A percentile compares a stretch with the other conserved stretches of the same genome.
phyloP scores from a whole-genome alignment of 208 protist species.

The Acanthamoeba divionensis region DNA sequence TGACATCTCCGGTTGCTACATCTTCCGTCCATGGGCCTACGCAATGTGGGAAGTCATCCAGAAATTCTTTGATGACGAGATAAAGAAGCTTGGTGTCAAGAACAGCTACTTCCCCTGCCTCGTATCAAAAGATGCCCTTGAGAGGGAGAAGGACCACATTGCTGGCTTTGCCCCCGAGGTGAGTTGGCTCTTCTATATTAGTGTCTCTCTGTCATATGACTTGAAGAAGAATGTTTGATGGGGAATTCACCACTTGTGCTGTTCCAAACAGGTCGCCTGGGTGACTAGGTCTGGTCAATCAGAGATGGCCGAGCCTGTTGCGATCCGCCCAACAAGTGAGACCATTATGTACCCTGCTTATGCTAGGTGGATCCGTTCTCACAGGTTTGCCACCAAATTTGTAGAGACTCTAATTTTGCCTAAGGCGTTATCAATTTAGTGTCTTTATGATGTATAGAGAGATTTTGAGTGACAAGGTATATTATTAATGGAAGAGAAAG shows the following conservation, averaged over 20 bases:
- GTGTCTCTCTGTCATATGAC: no score
- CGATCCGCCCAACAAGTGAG: slow-evolving; percentile 97
- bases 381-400: no score
- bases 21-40: slow-evolving; percentile 96
- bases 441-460: no score
- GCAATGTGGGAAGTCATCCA: slow-evolving; percentile 96
- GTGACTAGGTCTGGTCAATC: slow-evolving; percentile 83
- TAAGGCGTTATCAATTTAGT: no score
- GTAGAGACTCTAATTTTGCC: no score
- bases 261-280: slow-evolving; percentile 81
- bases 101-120: slow-evolving; percentile 97
- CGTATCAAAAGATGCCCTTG: slow-evolving; percentile 92
- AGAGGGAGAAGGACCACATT: slow-evolving; percentile 97
- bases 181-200: slow-evolving; percentile 80
- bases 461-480: no score
- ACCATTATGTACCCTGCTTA: slow-evolving; percentile 98
- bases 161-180: slow-evolving; percentile 97
- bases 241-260: slow-evolving; percentile 82
- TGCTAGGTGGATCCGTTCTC: slow-evolving; percentile 95
- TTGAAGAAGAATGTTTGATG: no score
- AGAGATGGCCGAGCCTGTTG: slow-evolving; percentile 90
- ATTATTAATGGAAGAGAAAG: no score
- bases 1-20: slow-evolving; percentile 98
- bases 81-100: slow-evolving; percentile 93
- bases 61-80: slow-evolving; percentile 81